Conservation (phyloP, 345 rosid genomes). For the Trapa incisa region DNA sequence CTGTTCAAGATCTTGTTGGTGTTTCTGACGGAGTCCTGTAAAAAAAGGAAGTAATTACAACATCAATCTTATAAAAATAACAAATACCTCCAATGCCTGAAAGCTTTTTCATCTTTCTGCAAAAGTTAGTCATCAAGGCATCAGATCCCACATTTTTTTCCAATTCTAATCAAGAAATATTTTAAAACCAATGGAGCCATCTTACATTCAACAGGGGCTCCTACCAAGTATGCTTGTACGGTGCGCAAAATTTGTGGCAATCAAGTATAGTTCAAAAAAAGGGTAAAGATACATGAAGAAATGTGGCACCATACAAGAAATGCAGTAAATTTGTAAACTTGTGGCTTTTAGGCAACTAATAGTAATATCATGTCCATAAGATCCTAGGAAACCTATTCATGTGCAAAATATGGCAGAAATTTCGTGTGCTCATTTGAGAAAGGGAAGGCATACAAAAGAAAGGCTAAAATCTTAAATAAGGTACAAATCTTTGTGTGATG, state of each 20-base stretch:
- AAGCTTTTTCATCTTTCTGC: background rate
- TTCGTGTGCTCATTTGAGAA: background rate
- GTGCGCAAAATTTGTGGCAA: no score
- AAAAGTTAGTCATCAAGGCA: background rate
- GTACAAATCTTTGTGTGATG: no score
- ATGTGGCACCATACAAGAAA: background rate
- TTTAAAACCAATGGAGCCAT: background rate
- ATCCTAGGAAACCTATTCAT: background rate
- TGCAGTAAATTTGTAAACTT: background rate
- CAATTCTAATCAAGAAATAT: background rate
- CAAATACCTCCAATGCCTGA: background rate
- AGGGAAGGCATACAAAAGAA: background rate
- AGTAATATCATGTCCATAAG: background rate
- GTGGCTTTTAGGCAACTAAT: background rate
- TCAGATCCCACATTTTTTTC: background rate
- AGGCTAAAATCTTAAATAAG: no score
- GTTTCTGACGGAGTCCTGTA: conserved; percentile 51
- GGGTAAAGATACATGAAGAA: no score
- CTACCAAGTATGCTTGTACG: no score
- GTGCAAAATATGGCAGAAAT: background rate
- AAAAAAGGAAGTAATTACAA: background rate
- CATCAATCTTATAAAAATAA: background rate
- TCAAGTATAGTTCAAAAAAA: no score
- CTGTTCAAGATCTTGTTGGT: conserved; percentile 58
- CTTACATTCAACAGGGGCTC: background rate